Conservation (phyloP, 345 rosid genomes). For the Erodium maritimum region DNA sequence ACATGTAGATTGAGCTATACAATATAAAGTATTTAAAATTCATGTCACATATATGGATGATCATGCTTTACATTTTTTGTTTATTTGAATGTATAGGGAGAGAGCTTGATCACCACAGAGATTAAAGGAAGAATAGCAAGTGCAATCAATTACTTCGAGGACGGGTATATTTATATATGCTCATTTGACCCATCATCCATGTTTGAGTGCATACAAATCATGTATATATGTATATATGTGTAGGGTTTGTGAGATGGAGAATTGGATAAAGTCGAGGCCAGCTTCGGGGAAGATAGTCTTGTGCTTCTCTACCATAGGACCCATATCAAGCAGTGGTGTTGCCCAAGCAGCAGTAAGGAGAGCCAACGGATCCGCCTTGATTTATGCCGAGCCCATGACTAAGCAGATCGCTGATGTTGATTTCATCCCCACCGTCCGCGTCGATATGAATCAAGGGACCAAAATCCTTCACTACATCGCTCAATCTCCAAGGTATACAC, state of each 20-base stretch:
- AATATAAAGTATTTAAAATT: too few relatives aligned
- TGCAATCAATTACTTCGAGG: conserved; percentile 29
- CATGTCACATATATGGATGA: too few relatives aligned
- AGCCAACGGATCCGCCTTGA: conserved; percentile 38
- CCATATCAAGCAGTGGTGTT: conserved; percentile 15
- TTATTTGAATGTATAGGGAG: conserved; percentile 50
- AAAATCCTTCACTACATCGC: conserved; percentile 31
- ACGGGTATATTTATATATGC: conserved; percentile 28
- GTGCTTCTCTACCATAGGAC: conserved; percentile 49
- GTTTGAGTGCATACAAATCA: neutral
- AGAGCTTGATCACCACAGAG: conserved; percentile 40
- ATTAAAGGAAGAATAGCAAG: conserved; percentile 29
- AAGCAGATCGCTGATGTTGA: conserved; percentile 38
- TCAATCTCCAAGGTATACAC: conserved; percentile 21
- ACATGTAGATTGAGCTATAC: too few relatives aligned
- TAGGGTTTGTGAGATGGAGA: conserved; percentile 32
- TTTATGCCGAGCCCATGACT: conserved; percentile 43
- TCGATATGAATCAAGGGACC: conserved; percentile 47
- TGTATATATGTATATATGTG: neutral
- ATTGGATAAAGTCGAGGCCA: conserved; percentile 17
- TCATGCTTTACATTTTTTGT: too few relatives aligned
- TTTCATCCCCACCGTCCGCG: conserved; percentile 36
- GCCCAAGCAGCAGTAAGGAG: conserved; percentile 43
- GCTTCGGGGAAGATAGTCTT: conserved; percentile 35
- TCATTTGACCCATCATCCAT: neutral